Evolutionary conservation across 164 flowering plant genomes (phyloP), one percentile per base, ranked within the genome.

Genomic region (Dillenia suffruticosa): DNA sequence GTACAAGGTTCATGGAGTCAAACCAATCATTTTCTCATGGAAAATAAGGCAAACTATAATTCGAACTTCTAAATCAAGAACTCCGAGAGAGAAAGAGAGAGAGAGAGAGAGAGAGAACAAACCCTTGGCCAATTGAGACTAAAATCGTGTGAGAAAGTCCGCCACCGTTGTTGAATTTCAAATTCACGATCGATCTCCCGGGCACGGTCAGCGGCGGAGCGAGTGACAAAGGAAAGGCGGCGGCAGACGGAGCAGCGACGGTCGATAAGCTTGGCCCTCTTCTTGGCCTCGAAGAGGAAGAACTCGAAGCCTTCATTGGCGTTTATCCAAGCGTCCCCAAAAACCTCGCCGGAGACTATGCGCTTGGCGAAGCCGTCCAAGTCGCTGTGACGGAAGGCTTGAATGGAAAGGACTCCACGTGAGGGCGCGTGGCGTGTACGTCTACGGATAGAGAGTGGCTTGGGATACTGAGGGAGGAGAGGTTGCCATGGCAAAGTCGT

Each of bases 261-360:
- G 70, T 91, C 90, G 49, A 91, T 56, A 16, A 92, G 85, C 79
- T 84, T 87, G 48, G 95, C 96, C 9, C 93, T 70, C 72, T 85
- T 89, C 81, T 56, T 82, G 19, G 95, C 83, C 54, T 91, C 96
- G 68, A 67, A 94, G 3, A 84, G 46, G n/a, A 94, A 57, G 61
- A 67, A 78, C 72, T 91, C 97, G 67, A 94, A 82, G 46, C 92
- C 83, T 32, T 87, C 82, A 69, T 94, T 94, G 56, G 97, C 96
- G 16, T 63, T 70, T 19, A 83, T 70, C 94, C 90, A 87, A 5
- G 81, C 87, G 61, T 82, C 88, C 64, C 62, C 79, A 83, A 86
- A 78, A 16, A 73, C 78, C 77, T 84, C 84, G 11, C 86, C 86
- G 57, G 92, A 86, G 6, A 77, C 62, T 11, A 85, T 72, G 46